Conservation (phyloP, 164 flowering plant genomes). For the Cinnamomum micranthum region DNA sequence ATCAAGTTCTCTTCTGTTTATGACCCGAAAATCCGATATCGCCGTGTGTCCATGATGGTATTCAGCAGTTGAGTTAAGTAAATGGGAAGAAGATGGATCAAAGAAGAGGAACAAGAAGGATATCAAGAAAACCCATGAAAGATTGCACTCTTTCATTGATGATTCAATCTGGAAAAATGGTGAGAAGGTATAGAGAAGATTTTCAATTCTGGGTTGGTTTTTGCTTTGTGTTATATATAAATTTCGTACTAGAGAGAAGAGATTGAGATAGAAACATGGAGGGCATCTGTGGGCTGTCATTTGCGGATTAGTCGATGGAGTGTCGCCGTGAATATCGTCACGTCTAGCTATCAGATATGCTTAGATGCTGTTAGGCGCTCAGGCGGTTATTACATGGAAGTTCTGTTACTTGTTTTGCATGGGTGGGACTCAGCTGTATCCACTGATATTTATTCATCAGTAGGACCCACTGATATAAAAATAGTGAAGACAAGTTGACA, state of each 20-base stretch:
- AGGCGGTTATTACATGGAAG: neutral
- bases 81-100: conserved; percentile 10
- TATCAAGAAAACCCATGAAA: conserved; percentile 5
- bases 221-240: too few relatives aligned
- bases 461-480: too few relatives aligned
- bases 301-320: neutral
- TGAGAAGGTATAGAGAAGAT: neutral
- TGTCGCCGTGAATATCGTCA: neutral
- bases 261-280: neutral
- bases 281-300: neutral
- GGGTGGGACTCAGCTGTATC: too few relatives aligned
- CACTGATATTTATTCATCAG: too few relatives aligned
- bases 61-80: conserved; percentile 10
- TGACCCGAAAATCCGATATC: conserved; percentile 47
- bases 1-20: conserved; percentile 42
- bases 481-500: too few relatives aligned
- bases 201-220: too few relatives aligned
- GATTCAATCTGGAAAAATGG: neutral
- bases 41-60: conserved; percentile 36
- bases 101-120: neutral
- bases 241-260: neutral
- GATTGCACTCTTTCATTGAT: neutral
- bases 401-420: too few relatives aligned
- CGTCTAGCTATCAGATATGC: too few relatives aligned
- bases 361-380: neutral